Base-by-base conservation (phyloP, 129 eudicot species). In the Arctium minus region DNA sequence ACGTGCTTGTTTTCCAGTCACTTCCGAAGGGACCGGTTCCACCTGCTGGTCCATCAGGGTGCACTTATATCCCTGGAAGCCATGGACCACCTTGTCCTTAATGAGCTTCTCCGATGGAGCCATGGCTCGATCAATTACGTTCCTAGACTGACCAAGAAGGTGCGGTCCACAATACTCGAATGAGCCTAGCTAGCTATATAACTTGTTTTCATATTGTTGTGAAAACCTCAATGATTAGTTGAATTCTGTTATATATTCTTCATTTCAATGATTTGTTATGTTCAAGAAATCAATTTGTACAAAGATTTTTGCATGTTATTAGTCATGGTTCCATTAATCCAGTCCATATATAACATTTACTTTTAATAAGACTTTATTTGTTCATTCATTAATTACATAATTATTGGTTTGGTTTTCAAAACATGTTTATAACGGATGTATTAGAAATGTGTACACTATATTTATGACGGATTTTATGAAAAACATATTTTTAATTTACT, bases 1-100 rank as follows among this genome's bases (percentile, higher is more conserved):
- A 84, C 27, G 8, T 3, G 4, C 29, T 71, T 60, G 80, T 87
- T 62, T 82, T 87, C 56, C 88, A 89, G 81, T 85, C 90, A 2
- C 92, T 92, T 85, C 87, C 86, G 17, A 88, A 46, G 81, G 92
- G 93, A 4, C 86, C 86, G 0, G 90, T 85, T 38, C 81, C 89
- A 29, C 92, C 97, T 79, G 85, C 97, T 31, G 93, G 89, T 33
- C 90, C 92, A 70, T 86, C 93, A 12, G 89, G 93, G 53, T 92
- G 93, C 89, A 88, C 92, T 62, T 27, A 86, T 74, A 82, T 89
- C 74, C 92, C 97, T 17, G 90, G 85, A 74, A 78, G 88, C 60
- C 77, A 82, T 38, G 90, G 89, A 27, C 67, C 69, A 0, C 75
- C 72, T 33, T 89, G 93, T 78, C 89, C 92, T 8, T 86, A 72